A percentile compares a stretch with the other conserved stretches of the same genome.
Evolutionary conservation across 305 asterid species (phyloP).

Genomic region (Fraxinus floribunda): DNA sequence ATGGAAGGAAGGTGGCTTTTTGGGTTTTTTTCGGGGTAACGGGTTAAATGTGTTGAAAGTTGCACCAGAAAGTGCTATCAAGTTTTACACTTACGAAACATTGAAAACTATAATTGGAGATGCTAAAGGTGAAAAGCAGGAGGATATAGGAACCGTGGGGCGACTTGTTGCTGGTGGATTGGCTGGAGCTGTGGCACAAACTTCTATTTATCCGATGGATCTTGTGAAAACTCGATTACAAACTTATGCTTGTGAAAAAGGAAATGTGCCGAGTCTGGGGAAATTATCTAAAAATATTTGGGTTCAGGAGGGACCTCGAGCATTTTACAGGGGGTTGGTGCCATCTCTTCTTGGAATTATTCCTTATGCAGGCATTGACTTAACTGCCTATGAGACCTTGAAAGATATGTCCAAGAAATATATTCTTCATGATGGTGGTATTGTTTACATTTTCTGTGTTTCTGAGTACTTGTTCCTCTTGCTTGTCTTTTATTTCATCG

Average conservation of each 20-base stretch:
- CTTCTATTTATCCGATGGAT: slow-evolving; percentile 95
- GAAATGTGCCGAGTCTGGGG: slow-evolving; percentile 63
- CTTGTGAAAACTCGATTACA: slow-evolving; percentile 92
- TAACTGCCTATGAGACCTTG: slow-evolving; percentile 83
- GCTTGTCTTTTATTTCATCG: slow-evolving; percentile 1
- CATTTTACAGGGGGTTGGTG: slow-evolving; percentile 79
- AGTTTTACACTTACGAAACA: slow-evolving; percentile 79
- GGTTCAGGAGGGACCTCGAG: slow-evolving; percentile 92
- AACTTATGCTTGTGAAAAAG: slow-evolving; percentile 65
- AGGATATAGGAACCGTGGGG: slow-evolving; percentile 75
- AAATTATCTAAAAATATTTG: slow-evolving; percentile 75
- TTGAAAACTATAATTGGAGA: slow-evolving; percentile 62
- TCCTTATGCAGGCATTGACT: slow-evolving; percentile 95
- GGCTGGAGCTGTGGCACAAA: slow-evolving; percentile 98
- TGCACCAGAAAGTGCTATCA: slow-evolving; percentile 99
- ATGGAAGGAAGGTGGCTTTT: slow-evolving; percentile 73
- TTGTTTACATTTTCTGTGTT: slow-evolving; percentile 21
- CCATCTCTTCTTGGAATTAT: slow-evolving; percentile 95
- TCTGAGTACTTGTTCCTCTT: background rate
- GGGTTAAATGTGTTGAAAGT: slow-evolving; percentile 91
- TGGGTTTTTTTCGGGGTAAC: slow-evolving; percentile 83
- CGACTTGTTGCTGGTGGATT: slow-evolving; percentile 85
- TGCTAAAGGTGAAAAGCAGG: slow-evolving; percentile 29
- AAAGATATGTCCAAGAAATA: slow-evolving; percentile 79
- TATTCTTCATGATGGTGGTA: slow-evolving; percentile 80